Conservation (phyloP, 805 yeast species). For the Cephaloascus fragrans region DNA sequence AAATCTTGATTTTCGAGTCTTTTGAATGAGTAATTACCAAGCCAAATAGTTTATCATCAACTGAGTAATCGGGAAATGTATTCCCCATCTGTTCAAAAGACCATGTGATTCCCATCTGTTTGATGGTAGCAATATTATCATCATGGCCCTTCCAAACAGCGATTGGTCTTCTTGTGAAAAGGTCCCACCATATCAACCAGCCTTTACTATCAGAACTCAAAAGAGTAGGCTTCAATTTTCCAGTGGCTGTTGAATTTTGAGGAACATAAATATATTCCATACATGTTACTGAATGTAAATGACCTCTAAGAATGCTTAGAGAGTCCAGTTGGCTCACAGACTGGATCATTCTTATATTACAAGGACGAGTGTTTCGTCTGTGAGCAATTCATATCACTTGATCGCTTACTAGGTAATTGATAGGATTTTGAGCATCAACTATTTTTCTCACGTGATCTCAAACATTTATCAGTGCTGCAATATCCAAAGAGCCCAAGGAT, state of each 20-base stretch:
- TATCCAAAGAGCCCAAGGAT: too few species aligned
- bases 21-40: conserved; percentile 54
- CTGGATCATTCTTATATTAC: too few species aligned
- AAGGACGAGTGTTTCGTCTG: too few species aligned
- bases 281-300: conserved; percentile 12
- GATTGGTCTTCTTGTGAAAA: conserved; percentile 44
- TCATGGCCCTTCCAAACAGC: conserved; percentile 54
- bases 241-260: conserved; percentile 4
- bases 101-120: conserved; percentile 31
- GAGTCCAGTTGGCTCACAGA: too few species aligned
- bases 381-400: too few species aligned
- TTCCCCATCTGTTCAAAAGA: not conserved
- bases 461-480: too few species aligned
- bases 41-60: conserved; percentile 22
- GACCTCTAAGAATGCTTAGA: not conserved
- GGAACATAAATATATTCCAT: conserved; percentile 9
- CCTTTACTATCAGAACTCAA: conserved; percentile 58
- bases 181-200: conserved; percentile 55
- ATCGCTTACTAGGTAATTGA: too few species aligned
- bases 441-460: too few species aligned
- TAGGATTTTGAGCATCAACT: too few species aligned
- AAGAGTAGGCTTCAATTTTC: conserved; percentile 21
- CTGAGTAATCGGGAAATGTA: conserved; percentile 6
- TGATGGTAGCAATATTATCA: conserved; percentile 37
- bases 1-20: conserved; percentile 45